A percentile compares a stretch with the other conserved stretches of the same genome.
phyloP scores from a whole-genome alignment of 108 stramenopile species.

The Nitzschia inconspicua region DNA sequence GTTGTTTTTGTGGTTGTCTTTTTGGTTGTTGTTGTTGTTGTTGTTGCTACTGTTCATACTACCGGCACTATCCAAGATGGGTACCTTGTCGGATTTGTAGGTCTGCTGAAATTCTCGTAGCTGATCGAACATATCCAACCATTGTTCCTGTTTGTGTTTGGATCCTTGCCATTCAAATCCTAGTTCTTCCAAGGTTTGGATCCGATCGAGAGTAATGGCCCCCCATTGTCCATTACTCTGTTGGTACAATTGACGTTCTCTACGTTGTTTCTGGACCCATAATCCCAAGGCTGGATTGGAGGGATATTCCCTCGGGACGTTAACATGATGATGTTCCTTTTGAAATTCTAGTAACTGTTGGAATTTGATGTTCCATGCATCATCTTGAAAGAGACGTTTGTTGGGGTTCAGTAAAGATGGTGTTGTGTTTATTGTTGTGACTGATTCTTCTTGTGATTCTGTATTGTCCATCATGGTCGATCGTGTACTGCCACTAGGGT shows the following conservation, averaged over 20 bases:
- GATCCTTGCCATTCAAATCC: neutral
- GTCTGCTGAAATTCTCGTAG: neutral
- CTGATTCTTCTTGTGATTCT: too few species aligned
- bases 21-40: neutral
- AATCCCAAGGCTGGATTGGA: neutral
- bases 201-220: neutral
- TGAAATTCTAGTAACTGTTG: neutral
- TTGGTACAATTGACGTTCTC: too few species aligned
- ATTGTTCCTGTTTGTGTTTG: too few species aligned
- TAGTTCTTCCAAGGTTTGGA: slow-evolving; percentile 1
- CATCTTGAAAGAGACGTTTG: too few species aligned
- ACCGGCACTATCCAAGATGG: slow-evolving; percentile 1
- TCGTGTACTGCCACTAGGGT: too few species aligned
- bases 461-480: too few species aligned
- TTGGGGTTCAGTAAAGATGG: too few species aligned
- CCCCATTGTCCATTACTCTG: slow-evolving; percentile 5
- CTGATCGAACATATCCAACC: neutral
- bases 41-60: neutral
- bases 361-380: neutral
- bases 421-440: too few species aligned
- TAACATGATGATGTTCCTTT: neutral
- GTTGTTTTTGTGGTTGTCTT: neutral
- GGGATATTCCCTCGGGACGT: neutral
- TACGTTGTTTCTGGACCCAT: slow-evolving; percentile 9
- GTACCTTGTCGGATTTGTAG: neutral